These are phyloP conservation scores for Coniella vitis DNA, from an alignment of 2,329 filamentous ascomycete genomes.

Conservation along the genomic window DNA sequence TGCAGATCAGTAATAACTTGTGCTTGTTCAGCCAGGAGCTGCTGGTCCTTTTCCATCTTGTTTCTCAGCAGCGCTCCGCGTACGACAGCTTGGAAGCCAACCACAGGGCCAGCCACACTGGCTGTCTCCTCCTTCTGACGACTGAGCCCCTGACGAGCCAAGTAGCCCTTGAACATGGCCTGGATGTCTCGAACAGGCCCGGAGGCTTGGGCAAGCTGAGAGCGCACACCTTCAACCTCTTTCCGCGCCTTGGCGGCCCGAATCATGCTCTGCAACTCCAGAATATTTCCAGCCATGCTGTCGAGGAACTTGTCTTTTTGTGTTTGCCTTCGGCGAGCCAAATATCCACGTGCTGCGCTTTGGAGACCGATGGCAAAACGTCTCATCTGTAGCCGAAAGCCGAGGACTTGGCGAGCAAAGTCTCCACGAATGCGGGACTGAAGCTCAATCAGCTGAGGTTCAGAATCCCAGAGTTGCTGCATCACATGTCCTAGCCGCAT, in stretches of 20 bases:
- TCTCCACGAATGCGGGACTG: constrained; percentile 85
- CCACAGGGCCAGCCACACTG: constrained; percentile 44
- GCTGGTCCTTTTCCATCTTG: constrained; percentile 46
- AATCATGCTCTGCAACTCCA: constrained; percentile 76
- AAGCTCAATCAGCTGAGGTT: constrained; percentile 70
- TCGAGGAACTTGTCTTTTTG: constrained; percentile 63
- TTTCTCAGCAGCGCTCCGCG: constrained; percentile 60
- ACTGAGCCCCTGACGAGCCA: constrained; percentile 52
- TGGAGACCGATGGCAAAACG: constrained; percentile 79
- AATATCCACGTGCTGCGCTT: constrained; percentile 67
- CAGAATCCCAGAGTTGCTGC: constrained; percentile 83
- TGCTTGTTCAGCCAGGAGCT: constrained; percentile 44
- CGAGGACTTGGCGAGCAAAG: constrained; percentile 74
- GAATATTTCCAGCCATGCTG: constrained; percentile 61
- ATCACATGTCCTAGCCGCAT: constrained; percentile 74
- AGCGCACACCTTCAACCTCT: constrained; percentile 48
- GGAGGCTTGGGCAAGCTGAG: constrained; percentile 54
- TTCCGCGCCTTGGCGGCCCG: constrained; percentile 59
- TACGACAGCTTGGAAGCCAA: constrained; percentile 53
- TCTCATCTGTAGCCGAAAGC: constrained; percentile 77
- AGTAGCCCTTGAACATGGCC: constrained; percentile 58
- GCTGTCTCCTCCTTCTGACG: constrained; percentile 51
- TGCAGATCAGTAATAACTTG: constrained; percentile 52
- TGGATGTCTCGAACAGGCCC: constrained; percentile 61
- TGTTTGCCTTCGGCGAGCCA: constrained; percentile 58